Conservation (phyloP, 768 basidiomycete genomes). For the Termitomyces sp. region DNA sequence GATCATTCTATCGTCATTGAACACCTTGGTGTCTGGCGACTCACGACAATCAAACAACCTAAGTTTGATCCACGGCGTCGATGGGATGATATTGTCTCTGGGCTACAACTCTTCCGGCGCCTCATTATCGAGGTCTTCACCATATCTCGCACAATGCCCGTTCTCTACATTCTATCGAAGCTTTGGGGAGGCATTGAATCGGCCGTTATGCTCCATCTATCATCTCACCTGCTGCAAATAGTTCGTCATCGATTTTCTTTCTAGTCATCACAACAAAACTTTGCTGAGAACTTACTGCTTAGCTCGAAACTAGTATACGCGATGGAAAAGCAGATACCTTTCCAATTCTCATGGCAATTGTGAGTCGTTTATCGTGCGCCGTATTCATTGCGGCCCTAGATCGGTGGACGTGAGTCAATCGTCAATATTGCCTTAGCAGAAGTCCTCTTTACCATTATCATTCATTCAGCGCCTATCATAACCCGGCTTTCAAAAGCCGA, state of each 20-base stretch:
- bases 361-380: constrained; percentile 13
- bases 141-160: constrained; percentile 17
- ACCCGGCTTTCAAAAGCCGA: constrained; percentile 12
- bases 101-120: constrained; percentile 15
- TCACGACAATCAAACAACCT: constrained; percentile 7
- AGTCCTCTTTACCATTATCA: not conserved
- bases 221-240: constrained; percentile 18
- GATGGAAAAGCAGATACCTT: constrained; percentile 13
- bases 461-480: constrained; percentile 6
- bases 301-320: constrained; percentile 21
- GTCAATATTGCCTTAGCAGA: too few species aligned
- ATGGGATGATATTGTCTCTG: constrained; percentile 9
- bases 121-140: constrained; percentile 21
- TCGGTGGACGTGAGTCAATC: constrained; percentile 19
- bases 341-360: constrained; percentile 17
- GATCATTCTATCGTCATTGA: too few species aligned
- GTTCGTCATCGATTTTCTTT: constrained; percentile 10
- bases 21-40: constrained; percentile 20
- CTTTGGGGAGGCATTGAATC: constrained; percentile 22
- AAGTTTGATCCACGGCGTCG: constrained; percentile 4
- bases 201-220: constrained; percentile 23
- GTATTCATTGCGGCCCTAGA: constrained; percentile 16
- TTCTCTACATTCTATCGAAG: constrained; percentile 17
- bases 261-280: not conserved
- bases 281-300: not conserved